Conservation (phyloP, 352 stramenopile species). For the Phytophthora tentaculata region DNA sequence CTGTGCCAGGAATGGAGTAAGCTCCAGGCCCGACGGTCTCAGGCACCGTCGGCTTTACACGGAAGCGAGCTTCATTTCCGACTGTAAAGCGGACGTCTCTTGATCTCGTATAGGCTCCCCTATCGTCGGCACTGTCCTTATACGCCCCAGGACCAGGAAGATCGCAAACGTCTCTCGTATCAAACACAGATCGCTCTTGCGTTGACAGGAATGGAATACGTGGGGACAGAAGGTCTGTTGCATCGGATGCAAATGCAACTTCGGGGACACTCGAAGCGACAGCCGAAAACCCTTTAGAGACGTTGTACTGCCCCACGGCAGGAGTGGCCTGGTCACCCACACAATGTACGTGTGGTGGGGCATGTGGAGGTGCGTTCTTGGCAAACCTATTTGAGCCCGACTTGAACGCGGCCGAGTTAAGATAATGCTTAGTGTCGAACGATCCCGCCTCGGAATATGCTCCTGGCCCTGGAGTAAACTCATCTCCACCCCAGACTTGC, state of each 20-base stretch:
- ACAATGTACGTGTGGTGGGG: conserved; percentile 58
- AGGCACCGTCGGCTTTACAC: conserved; percentile 56
- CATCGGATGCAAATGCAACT: conserved; percentile 13
- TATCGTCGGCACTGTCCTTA: conserved; percentile 18
- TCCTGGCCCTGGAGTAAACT: conserved; percentile 60
- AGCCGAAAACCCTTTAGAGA: conserved; percentile 34
- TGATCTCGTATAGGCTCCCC: conserved; percentile 36
- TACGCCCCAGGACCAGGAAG: conserved; percentile 63
- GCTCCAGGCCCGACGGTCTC: conserved; percentile 52
- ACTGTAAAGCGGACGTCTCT: conserved; percentile 51
- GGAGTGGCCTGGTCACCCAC: conserved; percentile 50
- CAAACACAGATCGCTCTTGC: conserved; percentile 49
- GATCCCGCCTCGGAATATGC: conserved; percentile 53
- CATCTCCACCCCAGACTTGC: conserved; percentile 69
- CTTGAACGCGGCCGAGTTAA: conserved; percentile 65
- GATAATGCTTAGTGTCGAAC: conserved; percentile 42
- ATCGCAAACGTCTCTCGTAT: conserved; percentile 46
- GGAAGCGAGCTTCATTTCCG: conserved; percentile 59
- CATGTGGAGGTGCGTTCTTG: conserved; percentile 44
- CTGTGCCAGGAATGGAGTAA: conserved; percentile 58
- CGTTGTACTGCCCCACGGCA: conserved; percentile 63
- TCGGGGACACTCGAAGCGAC: conserved; percentile 14
- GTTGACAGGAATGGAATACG: conserved; percentile 52
- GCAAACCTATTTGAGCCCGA: conserved; percentile 60
- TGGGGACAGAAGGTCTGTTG: conserved; percentile 16